These are phyloP conservation scores for Triticum turgidum DNA, from an alignment of 176 grass and related monocot genomes.

Conservation along the genomic window DNA sequence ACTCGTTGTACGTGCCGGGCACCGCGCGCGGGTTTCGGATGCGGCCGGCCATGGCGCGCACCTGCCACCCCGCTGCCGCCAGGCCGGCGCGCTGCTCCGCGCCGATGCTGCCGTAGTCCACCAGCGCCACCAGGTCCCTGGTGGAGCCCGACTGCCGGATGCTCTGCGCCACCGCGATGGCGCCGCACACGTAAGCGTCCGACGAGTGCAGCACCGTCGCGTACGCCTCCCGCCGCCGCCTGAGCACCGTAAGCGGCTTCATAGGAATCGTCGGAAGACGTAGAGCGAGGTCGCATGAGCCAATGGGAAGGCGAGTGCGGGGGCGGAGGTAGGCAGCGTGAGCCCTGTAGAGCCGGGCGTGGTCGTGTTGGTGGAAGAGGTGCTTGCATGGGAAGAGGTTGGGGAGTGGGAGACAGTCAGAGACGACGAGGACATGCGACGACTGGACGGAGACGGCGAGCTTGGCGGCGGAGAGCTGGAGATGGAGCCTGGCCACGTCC, in stretches of 20 bases:
- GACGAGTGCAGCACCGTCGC: slow-evolving; percentile 74
- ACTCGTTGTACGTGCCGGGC: slow-evolving; percentile 66
- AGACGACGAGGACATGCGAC: background rate
- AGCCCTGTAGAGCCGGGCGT: slow-evolving; percentile 59
- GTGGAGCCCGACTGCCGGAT: slow-evolving; percentile 61
- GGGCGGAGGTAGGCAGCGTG: slow-evolving; percentile 29
- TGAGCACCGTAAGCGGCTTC: too few species aligned
- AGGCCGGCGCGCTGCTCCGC: slow-evolving; percentile 45
- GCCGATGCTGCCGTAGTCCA: slow-evolving; percentile 44
- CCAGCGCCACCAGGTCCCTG: slow-evolving; percentile 67
- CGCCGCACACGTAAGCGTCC: slow-evolving; percentile 65
- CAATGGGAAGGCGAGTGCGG: slow-evolving; percentile 50
- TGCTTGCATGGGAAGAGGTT: slow-evolving; percentile 73
- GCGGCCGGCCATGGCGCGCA: slow-evolving; percentile 33
- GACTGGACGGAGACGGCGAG: slow-evolving; percentile 25
- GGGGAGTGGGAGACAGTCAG: slow-evolving; percentile 56
- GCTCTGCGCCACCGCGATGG: slow-evolving; percentile 67
- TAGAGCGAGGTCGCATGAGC: slow-evolving; percentile 63
- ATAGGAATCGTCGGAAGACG: background rate
- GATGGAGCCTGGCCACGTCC: slow-evolving; percentile 77
- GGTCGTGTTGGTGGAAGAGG: slow-evolving; percentile 36
- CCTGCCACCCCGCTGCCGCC: slow-evolving; percentile 56
- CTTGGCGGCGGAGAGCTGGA: slow-evolving; percentile 69
- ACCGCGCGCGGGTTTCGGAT: slow-evolving; percentile 70
- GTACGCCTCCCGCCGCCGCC: slow-evolving; percentile 36